A percentile compares a stretch with the other conserved stretches of the same genome.
phyloP scores from a whole-genome alignment of 1,139 yeast species.

The Meyerozyma elateridarum region DNA sequence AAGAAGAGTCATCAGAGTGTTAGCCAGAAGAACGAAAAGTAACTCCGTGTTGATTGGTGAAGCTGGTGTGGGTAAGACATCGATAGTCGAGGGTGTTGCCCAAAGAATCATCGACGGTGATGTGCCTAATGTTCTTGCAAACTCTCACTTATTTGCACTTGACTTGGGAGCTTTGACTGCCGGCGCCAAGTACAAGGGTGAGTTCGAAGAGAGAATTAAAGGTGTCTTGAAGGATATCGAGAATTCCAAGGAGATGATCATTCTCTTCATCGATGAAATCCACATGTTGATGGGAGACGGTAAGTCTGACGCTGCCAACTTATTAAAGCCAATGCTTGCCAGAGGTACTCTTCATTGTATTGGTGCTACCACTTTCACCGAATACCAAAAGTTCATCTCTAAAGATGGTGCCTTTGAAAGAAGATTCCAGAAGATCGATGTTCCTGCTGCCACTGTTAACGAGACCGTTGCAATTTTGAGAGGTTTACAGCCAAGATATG shows the following conservation, averaged over 20 bases:
- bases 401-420: conserved; percentile 99
- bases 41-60: conserved; percentile 97
- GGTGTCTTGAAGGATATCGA: conserved; percentile 94
- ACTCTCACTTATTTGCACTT: conserved; percentile 75
- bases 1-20: conserved; percentile 86
- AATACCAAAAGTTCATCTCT: conserved; percentile 86
- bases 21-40: conserved; percentile 93
- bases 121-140: conserved; percentile 82
- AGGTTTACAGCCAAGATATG: conserved; percentile 94
- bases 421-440: conserved; percentile 95
- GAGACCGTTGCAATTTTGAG: conserved; percentile 95
- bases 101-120: conserved; percentile 95
- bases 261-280: conserved; percentile 90
- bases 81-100: conserved; percentile 97
- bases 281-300: conserved; percentile 99
- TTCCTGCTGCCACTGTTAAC: conserved; percentile 85
- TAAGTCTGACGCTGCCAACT: conserved; percentile 87
- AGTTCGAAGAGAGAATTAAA: conserved; percentile 94
- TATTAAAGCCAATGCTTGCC: conserved; percentile 94
- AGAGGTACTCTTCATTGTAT: conserved; percentile 95
- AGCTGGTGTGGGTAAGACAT: conserved; percentile 99
- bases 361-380: conserved; percentile 96
- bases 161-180: conserved; percentile 96
- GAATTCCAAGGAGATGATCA: conserved; percentile 78
- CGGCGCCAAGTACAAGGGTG: conserved; percentile 98